Base-by-base conservation (phyloP, 345 rosid genomes). In the Sisymbrium altissimum region DNA sequence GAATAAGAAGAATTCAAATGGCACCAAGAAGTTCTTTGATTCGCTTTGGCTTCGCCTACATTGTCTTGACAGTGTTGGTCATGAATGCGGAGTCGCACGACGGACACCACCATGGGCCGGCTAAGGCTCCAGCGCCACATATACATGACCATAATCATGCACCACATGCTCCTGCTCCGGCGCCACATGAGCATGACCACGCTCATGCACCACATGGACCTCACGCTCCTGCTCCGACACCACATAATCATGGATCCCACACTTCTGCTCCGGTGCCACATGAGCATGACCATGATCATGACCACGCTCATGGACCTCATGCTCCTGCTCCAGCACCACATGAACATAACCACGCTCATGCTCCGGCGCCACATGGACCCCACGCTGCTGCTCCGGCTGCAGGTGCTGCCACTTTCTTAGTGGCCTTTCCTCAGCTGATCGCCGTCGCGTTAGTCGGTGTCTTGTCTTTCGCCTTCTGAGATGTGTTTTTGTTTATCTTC, bases 371-470 rank as follows among this genome's bases (percentile, higher is more conserved):
- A 33, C 36, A 44, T 7, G 38, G 4, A n/a, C 50, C 23, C n/a
- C n/a, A n/a, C n/a, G 61, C 25, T 65, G 5, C 17, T 3, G 58
- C 72, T 66, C 78, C 79, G 6, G 3, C 72, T 48, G 68, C 63
- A 63, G 64, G 76, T 55, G 76, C 80, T 38, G 80, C 80, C 55
- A 70, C 76, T 23, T 23, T 3, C 39, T 70, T 46, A 33, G 57
- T 67, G 6, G 75, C 80, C 54, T 70, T 55, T 33, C 76, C 80
- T 64, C 76, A 64, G 35, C 61, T 70, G 55, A 38, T 77, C 6
- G 76, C 59, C 67, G 70, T 76, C 45, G 80, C 55, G 9, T 64
- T 77, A n/a, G 66, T 77, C 33, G 80, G 61, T 57, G 76, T 62
- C 9, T 19, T 77, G 30, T 70, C 72, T 55, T 64, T 77, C 62